Evolutionary conservation across 192 early-diverging fungal species (phyloP).

Genomic region (Thoreauomyces humboldtii): DNA sequence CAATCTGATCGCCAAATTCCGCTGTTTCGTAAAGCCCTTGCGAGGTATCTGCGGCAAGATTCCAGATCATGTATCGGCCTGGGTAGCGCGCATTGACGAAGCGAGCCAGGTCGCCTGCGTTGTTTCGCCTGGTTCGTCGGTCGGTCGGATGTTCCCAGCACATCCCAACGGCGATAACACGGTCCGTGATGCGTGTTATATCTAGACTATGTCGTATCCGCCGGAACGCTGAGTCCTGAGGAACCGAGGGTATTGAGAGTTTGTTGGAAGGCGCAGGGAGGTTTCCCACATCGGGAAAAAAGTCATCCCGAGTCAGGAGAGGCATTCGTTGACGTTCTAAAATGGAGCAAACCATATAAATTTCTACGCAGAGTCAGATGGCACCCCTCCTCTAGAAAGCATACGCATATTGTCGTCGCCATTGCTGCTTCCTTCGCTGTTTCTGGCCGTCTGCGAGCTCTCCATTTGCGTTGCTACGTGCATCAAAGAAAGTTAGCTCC

Average conservation of each 20-base stretch:
- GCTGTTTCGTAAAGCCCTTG: constrained; percentile 48
- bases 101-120: constrained; percentile 44
- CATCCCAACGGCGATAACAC: constrained; percentile 43
- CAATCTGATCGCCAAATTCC: constrained; percentile 48
- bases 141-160: constrained; percentile 39
- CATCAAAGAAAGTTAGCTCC: too few relatives aligned
- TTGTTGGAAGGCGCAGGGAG: not conserved
- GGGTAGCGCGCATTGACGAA: constrained; percentile 52
- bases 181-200: constrained; percentile 50
- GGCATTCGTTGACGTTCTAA: too few relatives aligned
- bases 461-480: too few relatives aligned
- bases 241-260: constrained; percentile 5
- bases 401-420: too few relatives aligned
- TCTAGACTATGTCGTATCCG: constrained; percentile 34
- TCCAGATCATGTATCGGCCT: constrained; percentile 54
- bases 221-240: constrained; percentile 18
- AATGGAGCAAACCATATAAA: too few relatives aligned
- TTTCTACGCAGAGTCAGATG: too few relatives aligned
- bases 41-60: constrained; percentile 52
- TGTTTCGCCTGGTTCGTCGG: constrained; percentile 35
- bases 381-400: too few relatives aligned
- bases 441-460: too few relatives aligned
- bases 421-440: too few relatives aligned
- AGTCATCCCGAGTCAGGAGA: constrained; percentile 17
- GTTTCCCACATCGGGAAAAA: constrained; percentile 7